phyloP scores from a whole-genome alignment of 2,329 filamentous ascomycete genomes.

The Colletotrichum cordylinicola region DNA sequence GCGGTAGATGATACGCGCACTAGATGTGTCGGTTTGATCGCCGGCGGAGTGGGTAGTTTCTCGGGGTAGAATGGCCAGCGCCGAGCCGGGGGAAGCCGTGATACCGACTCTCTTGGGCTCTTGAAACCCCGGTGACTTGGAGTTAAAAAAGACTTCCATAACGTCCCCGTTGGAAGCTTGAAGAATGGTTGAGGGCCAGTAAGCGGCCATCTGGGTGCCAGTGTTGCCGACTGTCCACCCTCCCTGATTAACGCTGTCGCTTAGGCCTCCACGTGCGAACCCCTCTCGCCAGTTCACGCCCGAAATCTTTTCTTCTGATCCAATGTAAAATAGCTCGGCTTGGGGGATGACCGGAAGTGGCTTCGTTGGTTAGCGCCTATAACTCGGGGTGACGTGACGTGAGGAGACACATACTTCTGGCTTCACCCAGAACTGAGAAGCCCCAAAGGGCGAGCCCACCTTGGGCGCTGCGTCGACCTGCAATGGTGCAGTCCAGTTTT shows the following conservation, averaged over 20 bases:
- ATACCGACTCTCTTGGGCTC: not conserved
- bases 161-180: slow-evolving; percentile 4
- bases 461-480: slow-evolving; percentile 5
- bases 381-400: not conserved
- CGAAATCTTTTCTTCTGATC: not conserved
- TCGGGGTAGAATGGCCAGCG: slow-evolving; percentile 3
- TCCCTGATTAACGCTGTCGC: not conserved
- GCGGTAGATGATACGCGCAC: slow-evolving; percentile 12
- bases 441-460: slow-evolving; percentile 1
- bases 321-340: slow-evolving; percentile 6
- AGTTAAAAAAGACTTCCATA: not conserved
- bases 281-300: slow-evolving; percentile 13
- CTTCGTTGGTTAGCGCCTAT: not conserved
- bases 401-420: not conserved
- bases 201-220: slow-evolving; percentile 1
- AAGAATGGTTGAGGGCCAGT: slow-evolving; percentile 3
- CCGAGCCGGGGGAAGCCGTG: not conserved
- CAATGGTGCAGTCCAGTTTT: slow-evolving; percentile 1
- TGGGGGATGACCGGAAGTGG: not conserved
- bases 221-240: not conserved
- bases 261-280: not conserved
- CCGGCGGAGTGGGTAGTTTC: not conserved
- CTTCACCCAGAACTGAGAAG: not conserved
- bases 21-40: not conserved
- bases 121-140: not conserved